A percentile compares a stretch with the other conserved stretches of the same genome.
phyloP scores from a whole-genome alignment of 1,284 basidiomycete species.

The Paramarasmius palmivorus region DNA sequence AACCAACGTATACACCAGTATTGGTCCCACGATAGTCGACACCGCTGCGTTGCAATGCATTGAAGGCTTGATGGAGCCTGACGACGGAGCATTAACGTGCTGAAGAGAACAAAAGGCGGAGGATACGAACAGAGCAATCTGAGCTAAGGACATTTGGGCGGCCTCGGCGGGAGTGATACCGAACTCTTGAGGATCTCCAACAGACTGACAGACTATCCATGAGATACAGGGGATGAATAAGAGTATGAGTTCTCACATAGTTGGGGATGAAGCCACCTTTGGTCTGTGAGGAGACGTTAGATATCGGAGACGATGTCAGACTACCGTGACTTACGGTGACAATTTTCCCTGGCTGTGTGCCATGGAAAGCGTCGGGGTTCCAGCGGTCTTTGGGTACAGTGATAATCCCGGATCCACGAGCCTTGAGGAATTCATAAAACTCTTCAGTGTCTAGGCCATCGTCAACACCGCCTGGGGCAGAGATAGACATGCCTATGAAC shows the following conservation, averaged over 20 bases:
- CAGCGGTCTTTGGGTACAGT: conserved; percentile 2
- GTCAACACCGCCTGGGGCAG: conserved; percentile 1
- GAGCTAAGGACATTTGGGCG: background rate
- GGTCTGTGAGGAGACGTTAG: background rate
- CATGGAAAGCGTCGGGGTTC: conserved; percentile 6
- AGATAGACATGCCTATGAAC: conserved; percentile 2
- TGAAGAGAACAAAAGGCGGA: background rate
- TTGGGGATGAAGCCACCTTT: conserved; percentile 2
- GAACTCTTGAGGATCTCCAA: conserved; percentile 3
- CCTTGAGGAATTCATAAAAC: conserved; percentile 5
- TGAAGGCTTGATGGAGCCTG: conserved; percentile 3
- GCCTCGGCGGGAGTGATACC: conserved; percentile 1
- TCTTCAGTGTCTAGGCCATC: conserved; percentile 3
- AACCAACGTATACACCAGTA: conserved; percentile 5
- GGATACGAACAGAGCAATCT: background rate
- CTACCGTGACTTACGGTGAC: background rate
- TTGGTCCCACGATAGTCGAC: conserved; percentile 4
- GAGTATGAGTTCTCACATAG: background rate
- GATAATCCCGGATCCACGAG: conserved; percentile 5
- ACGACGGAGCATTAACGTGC: background rate
- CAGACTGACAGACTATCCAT: background rate
- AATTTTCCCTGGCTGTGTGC: conserved; percentile 1
- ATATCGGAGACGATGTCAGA: background rate
- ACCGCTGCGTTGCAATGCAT: conserved; percentile 1
- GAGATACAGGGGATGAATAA: background rate